Evolutionary conservation across 495 filamentous ascomycete species (phyloP), one percentile per base, ranked within the genome.

Genomic region (Thozetella sp.): DNA sequence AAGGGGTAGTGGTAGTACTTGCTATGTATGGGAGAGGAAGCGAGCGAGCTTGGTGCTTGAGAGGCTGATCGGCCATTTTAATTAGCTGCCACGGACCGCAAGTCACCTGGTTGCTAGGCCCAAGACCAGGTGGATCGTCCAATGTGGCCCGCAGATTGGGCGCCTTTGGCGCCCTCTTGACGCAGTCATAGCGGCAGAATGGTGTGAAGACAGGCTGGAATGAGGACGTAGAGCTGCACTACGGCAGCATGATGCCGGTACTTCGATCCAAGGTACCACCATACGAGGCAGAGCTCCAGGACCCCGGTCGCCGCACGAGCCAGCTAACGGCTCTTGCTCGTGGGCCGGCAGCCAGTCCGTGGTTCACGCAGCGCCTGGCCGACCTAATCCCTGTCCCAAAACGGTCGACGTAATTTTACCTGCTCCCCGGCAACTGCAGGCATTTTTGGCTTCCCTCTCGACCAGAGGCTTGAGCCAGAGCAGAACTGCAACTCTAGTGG

Each of bases 391-490:
- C 62, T 72, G 65, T 65, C 63, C 60, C 57, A 46, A 68, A 70
- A 72, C 69, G 69, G 67, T 63, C 67, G 65, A 63, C 67, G 67
- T 65, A 72, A 70, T 72, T 67, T 72, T 64, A 65, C 66, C 61
- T 66, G 54, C 60, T 65, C 63, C 60, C 58, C 55, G 62, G 69
- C 69, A 66, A 64, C 66, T 66, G 56, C 45, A 59, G 52, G 57
- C 58, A 43, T 20, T 57, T 37, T 30, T 62, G 34, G 51, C 59
- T 56, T 59, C 64, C 62, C 65, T 70, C 55, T 60, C 61, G 15
- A 15, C 30, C n/a, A n/a, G n/a, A n/a, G n/a, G 30, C 30, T 15
- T 37, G 30, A 37, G 15, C 30, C 30, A 37, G 6, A 37, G 30
- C 30, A 37, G 15, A 6, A 37, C 30, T 37, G 30, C 30, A 15